A percentile compares a stretch with the other conserved stretches of the same genome.
Conservation (phyloP, 768 basidiomycete genomes). For the Holtermanniella nyarrowii region DNA sequence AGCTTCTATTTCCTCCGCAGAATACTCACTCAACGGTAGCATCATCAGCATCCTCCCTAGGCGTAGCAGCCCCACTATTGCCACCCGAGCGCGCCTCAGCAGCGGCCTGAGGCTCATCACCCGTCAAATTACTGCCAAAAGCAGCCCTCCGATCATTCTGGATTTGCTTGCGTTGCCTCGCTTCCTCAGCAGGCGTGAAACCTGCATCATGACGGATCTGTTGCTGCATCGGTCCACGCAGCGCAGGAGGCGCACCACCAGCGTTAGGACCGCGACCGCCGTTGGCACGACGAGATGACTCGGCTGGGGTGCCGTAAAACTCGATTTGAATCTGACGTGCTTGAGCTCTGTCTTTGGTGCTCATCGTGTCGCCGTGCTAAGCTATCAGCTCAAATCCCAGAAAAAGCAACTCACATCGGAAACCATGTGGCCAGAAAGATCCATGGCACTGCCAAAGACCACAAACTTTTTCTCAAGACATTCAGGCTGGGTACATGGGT, state of each 20-base stretch:
- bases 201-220: constrained; percentile 3
- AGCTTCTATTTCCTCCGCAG: background rate
- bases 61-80: constrained; percentile 25
- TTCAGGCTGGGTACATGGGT: constrained; percentile 59
- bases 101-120: constrained; percentile 1
- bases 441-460: constrained; percentile 76
- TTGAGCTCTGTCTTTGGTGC: constrained; percentile 30
- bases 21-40: constrained; percentile 33
- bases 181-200: constrained; percentile 12
- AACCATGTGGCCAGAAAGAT: constrained; percentile 84
- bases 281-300: constrained; percentile 1
- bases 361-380: constrained; percentile 39
- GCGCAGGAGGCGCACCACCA: background rate
- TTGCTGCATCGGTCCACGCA: constrained; percentile 5
- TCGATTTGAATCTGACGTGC: constrained; percentile 36
- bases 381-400: background rate
- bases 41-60: constrained; percentile 34
- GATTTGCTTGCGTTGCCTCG: constrained; percentile 14
- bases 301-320: constrained; percentile 13
- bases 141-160: constrained; percentile 16
- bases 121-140: constrained; percentile 33
- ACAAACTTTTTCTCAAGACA: constrained; percentile 88
- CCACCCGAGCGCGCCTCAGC: background rate
- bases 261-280: constrained; percentile 2
- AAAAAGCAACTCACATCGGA: constrained; percentile 46